Percentiles rank a stretch among this genome's conserved stretches.
Evolutionary conservation across 2,329 filamentous ascomycete genomes (phyloP).

Genomic region (Aspergillus sergii): DNA sequence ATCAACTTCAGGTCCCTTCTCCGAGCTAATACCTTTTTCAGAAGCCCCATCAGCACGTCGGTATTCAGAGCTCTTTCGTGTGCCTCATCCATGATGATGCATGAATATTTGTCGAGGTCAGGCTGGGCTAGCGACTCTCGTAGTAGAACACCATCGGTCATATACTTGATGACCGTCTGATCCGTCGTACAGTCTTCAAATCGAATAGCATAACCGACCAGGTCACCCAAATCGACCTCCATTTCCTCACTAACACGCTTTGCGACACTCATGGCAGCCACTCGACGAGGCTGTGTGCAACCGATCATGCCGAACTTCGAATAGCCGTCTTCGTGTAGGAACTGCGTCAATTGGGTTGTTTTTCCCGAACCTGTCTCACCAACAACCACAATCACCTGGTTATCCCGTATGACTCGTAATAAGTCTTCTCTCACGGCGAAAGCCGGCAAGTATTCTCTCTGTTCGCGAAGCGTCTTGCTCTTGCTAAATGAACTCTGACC

Average conservation of each 20-base stretch:
- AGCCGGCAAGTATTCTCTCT: conserved; percentile 89
- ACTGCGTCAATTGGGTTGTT: conserved; percentile 96
- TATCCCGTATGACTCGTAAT: conserved; percentile 87
- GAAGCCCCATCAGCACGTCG: conserved; percentile 93
- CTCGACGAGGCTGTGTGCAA: conserved; percentile 93
- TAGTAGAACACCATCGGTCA: conserved; percentile 95
- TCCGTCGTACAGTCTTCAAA: conserved; percentile 98
- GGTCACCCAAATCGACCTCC: conserved; percentile 84
- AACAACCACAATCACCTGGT: conserved; percentile 95
- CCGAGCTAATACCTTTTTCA: conserved; percentile 93
- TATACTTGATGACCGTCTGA: conserved; percentile 96
- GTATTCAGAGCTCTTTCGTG: conserved; percentile 97
- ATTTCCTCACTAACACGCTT: conserved; percentile 99
- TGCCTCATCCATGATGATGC: conserved; percentile 99
- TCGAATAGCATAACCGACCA: conserved; percentile 94
- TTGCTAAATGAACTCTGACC: conserved; percentile 87
- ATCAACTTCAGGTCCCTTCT: conserved; percentile 93
- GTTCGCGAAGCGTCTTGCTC: conserved; percentile 85
- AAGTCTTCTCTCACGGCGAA: conserved; percentile 96
- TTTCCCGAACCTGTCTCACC: conserved; percentile 98
- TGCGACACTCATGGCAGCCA: conserved; percentile 97
- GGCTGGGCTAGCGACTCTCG: conserved; percentile 90
- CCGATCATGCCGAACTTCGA: conserved; percentile 86
- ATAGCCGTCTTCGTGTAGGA: conserved; percentile 93
- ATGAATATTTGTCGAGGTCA: conserved; percentile 93